Evolutionary conservation across 2,329 filamentous ascomycete species (phyloP).

Genomic region (Pseudogymnoascus sp.): DNA sequence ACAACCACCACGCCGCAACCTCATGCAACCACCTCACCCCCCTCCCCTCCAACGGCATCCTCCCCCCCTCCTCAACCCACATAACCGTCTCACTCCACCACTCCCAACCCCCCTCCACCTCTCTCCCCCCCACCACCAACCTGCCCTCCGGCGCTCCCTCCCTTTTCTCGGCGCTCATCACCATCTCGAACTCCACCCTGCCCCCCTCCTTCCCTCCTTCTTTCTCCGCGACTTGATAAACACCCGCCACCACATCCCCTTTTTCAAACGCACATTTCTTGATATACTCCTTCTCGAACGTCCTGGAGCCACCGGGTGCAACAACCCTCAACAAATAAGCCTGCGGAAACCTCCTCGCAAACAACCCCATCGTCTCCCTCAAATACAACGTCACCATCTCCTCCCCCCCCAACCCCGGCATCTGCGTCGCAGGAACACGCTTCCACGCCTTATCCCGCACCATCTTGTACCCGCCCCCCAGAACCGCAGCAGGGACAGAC

Average conservation of each 20-base stretch:
- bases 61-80: constrained; percentile 9
- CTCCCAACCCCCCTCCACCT: not conserved
- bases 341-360: constrained; percentile 1
- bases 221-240: not conserved
- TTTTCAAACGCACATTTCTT: not conserved
- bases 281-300: constrained; percentile 1
- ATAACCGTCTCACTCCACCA: constrained; percentile 11
- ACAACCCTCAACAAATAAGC: constrained; percentile 7
- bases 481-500: not conserved
- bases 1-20: constrained; percentile 10
- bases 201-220: not conserved
- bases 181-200: constrained; percentile 10
- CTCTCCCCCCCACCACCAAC: not conserved
- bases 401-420: not conserved
- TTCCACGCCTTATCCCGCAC: not conserved
- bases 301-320: not conserved
- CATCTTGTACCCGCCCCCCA: not conserved
- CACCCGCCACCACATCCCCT: not conserved
- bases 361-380: constrained; percentile 7
- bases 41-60: constrained; percentile 10
- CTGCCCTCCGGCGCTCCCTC: not conserved
- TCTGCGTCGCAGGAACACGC: not conserved
- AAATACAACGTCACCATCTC: constrained; percentile 7
- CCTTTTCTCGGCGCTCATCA: not conserved
- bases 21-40: constrained; percentile 1